A percentile compares a stretch with the other conserved stretches of the same genome.
Conservation (phyloP, 768 basidiomycete species). For the Rhodocollybia butyracea region DNA sequence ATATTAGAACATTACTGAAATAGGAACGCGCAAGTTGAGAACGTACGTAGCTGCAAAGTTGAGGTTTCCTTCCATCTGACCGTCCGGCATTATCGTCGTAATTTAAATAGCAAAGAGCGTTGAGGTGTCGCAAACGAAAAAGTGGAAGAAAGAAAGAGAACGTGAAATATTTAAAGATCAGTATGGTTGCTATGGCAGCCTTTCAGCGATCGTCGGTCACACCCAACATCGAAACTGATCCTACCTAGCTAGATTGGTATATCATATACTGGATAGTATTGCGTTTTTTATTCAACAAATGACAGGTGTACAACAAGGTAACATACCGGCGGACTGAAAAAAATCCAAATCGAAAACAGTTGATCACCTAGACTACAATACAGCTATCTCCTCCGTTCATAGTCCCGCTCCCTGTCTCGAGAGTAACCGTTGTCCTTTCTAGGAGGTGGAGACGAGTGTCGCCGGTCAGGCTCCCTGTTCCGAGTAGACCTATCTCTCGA, state of each 20-base stretch:
- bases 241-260: no score
- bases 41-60: conserved; percentile 11
- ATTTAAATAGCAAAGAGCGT: neutral
- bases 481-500: neutral
- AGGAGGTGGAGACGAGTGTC: neutral
- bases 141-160: neutral
- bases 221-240: no score
- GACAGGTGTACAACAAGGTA: neutral
- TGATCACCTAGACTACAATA: neutral
- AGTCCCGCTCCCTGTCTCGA: no score
- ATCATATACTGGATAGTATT: no score
- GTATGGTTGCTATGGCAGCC: neutral
- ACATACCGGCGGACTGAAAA: neutral
- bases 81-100: neutral
- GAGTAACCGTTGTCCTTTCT: neutral
- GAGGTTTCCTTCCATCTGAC: conserved; percentile 4
- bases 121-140: conserved; percentile 1
- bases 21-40: neutral
- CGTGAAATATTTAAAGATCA: neutral
- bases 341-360: neutral
- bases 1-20: neutral
- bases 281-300: no score
- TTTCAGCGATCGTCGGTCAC: neutral
- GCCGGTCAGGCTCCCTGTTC: neutral
- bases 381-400: neutral